Conservation (phyloP, 2,329 filamentous ascomycete genomes). For the Ceratocystis colombiana region DNA sequence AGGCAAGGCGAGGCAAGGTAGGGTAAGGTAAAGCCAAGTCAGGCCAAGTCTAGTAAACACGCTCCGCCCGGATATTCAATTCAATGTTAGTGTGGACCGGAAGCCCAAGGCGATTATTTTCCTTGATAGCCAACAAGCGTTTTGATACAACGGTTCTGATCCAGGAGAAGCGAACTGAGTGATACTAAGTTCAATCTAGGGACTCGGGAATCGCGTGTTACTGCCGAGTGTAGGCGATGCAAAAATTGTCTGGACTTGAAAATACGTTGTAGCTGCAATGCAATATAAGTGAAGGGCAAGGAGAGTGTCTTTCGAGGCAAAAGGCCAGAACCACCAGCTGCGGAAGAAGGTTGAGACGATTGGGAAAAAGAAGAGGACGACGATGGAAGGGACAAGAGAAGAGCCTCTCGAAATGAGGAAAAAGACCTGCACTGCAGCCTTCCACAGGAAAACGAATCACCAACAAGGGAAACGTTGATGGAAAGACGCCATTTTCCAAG, state of each 20-base stretch:
- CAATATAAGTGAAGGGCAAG: not conserved
- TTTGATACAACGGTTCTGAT: slow-evolving; percentile 17
- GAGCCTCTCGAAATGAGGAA: not conserved
- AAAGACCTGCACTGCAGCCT: not conserved
- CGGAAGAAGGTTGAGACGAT: not conserved
- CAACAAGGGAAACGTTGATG: not conserved
- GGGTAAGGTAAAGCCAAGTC: no score
- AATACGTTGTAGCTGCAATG: not conserved
- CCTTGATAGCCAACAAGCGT: slow-evolving; percentile 14
- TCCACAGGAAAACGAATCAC: not conserved
- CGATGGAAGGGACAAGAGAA: not conserved
- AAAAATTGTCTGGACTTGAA: slow-evolving; percentile 2
- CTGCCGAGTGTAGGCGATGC: slow-evolving; percentile 18
- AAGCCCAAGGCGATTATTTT: slow-evolving; percentile 15
- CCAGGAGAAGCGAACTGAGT: slow-evolving; percentile 22
- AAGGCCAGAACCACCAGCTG: no score
- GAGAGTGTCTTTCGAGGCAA: not conserved
- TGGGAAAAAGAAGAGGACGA: not conserved
- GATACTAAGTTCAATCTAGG: slow-evolving; percentile 21
- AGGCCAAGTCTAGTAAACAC: not conserved
- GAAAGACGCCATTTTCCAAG: not conserved
- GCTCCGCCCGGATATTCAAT: slow-evolving; percentile 2
- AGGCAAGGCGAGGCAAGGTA: no score
- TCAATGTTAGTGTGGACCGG: not conserved
- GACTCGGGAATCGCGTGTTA: slow-evolving; percentile 20